Base-by-base conservation (phyloP, 129 eudicot species). In the Artemisia annua region DNA sequence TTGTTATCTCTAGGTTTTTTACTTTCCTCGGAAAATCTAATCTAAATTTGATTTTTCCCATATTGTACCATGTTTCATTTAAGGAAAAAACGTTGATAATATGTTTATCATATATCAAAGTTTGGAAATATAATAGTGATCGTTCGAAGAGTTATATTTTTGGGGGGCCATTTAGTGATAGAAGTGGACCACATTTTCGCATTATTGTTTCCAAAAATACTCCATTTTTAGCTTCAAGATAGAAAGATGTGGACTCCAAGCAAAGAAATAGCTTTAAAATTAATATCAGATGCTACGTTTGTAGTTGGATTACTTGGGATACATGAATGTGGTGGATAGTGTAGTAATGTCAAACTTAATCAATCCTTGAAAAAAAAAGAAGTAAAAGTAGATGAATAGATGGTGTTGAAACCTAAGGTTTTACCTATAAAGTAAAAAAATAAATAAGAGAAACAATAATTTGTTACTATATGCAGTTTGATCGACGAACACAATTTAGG, bases 1-100 rank as follows among this genome's bases (percentile, higher is more conserved):
- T 75, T 53, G 71, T 84, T 80, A 72, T 80, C 77, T 76, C 82
- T 46, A 39, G 73, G 82, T 66, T 65, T 79, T 64, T 66, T 79
- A 59, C 53, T 17, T 68, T 39, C 15, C 58, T 17, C n/a, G 58
- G n/a, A 75, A 63, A 63, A 53, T 69, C 51, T 32, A 51, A 58
- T 70, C 75, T 48, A 68, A 43, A 50, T 44, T 19, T 62, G 17
- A 56, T 2, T 0, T 1, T 69, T 69, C 53, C 43, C 66, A 20
- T 62, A n/a, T 70, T 9, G 39, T 67, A 63, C 50, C 19, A 64
- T 66, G 79, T 80, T 69, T 58, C 66, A 63, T 74, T 68, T 80
- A 48, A 75, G 72, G 68, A 63, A 67, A 76, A 81, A 76, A 81
- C 80, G 74, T 64, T 70, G 48, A 60, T 12, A 78, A 59, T 54